Evolutionary conservation across 202 grass and related monocot species (phyloP), one percentile per base, ranked within the genome.

Genomic region (Panicum hallii): DNA sequence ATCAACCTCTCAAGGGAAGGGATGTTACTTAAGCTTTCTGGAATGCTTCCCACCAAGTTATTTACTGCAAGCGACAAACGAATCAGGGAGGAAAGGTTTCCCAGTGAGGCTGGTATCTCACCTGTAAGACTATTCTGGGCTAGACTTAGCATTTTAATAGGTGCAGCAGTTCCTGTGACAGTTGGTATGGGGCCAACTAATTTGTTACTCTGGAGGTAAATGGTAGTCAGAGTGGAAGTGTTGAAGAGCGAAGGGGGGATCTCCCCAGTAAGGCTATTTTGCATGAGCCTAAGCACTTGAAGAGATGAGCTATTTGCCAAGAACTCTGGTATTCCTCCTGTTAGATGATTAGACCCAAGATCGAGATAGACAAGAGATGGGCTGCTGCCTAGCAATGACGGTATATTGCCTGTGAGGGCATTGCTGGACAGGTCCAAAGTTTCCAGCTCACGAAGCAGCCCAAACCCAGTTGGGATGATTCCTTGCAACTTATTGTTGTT

Each of bases 161-260:
- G 38, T 77, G 64, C 22, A 17, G 65, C 6, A 47, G 47, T 79
- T 42, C 36, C 40, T 49, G 30, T 47, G 32, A 77, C 40, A 3
- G 71, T 72, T 44, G 90, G 90, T 70, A 92, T 86, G 7, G 54
- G 13, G 42, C 89, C 89, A 16, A 47, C 32, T 32, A 91, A 82
- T 1, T 72, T 69, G 32, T 88, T 91, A 20, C 17, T 53, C 8
- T 69, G 16, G 36, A 91, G 55, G 38, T 66, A 54, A 75, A 89
- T 85, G 23, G 7, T 32, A 16, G 16, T 17, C 63, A 89, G 47
- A 5, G 62, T 68, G 54, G 72, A 84, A 32, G 40, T 86, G 6
- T 86, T 86, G 69, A 88, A 91, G 34, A 86, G 83, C 7, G 49
- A 14, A 3, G 7, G 10, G 16, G 90, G 90, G 19, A 92, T 63